phyloP scores from a whole-genome alignment of 2,329 filamentous ascomycete genomes.

The Monosporascus cannonballus region DNA sequence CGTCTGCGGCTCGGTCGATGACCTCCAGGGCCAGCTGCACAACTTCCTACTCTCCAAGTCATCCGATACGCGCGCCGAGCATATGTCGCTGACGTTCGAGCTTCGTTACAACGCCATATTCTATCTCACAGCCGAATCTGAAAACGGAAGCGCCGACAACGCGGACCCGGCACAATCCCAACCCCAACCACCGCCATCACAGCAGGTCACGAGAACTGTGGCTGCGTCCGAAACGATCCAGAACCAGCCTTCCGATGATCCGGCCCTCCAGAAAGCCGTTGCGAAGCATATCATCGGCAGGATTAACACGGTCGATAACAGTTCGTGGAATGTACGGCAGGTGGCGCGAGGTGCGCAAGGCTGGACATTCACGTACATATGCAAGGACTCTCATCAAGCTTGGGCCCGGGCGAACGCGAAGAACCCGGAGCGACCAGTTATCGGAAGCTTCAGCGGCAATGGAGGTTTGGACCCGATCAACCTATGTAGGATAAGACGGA shows the following conservation, averaged over 20 bases:
- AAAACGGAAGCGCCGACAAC: slow-evolving; percentile 29
- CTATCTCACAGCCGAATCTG: slow-evolving; percentile 30
- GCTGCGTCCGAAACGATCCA: slow-evolving; percentile 39
- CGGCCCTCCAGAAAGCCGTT: slow-evolving; percentile 41
- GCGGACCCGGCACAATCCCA: slow-evolving; percentile 18
- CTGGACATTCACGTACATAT: slow-evolving; percentile 49
- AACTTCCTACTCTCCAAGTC: slow-evolving; percentile 35
- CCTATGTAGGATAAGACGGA: slow-evolving; percentile 31
- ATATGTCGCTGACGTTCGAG: slow-evolving; percentile 41
- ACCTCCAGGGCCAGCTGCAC: slow-evolving; percentile 41
- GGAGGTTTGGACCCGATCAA: slow-evolving; percentile 39
- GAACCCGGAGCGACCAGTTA: slow-evolving; percentile 30
- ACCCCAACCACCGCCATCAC: slow-evolving; percentile 19
- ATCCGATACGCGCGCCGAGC: slow-evolving; percentile 42
- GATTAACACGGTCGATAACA: slow-evolving; percentile 40
- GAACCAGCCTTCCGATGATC: slow-evolving; percentile 43
- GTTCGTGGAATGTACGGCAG: slow-evolving; percentile 41
- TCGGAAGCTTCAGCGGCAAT: slow-evolving; percentile 44
- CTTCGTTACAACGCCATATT: slow-evolving; percentile 40
- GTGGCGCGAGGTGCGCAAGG: slow-evolving; percentile 40
- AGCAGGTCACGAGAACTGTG: slow-evolving; percentile 31
- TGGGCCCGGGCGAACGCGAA: slow-evolving; percentile 45
- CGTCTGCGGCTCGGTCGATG: slow-evolving; percentile 34
- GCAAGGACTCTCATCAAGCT: slow-evolving; percentile 44
- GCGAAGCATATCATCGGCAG: slow-evolving; percentile 41